Conservation (phyloP, 2,329 filamentous ascomycete species). For the Tolypocladium paradoxum region DNA sequence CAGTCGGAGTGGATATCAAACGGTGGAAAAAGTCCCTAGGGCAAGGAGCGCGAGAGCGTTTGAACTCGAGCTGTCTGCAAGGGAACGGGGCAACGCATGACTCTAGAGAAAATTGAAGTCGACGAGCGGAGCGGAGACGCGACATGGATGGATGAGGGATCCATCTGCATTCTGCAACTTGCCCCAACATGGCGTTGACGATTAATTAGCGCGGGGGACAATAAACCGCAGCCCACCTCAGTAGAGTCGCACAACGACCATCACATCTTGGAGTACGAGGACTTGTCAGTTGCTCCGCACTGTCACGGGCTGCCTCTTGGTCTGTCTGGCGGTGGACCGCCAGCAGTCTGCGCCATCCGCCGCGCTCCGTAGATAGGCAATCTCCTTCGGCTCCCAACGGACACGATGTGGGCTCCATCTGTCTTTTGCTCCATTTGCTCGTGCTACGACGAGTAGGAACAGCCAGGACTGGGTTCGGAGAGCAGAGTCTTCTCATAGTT, state of each 20-base stretch:
- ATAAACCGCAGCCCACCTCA: neutral
- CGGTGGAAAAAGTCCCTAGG: neutral
- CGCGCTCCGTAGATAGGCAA: neutral
- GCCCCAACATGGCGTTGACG: neutral
- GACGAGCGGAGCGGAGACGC: neutral
- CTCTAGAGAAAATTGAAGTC: neutral
- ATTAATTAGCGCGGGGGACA: neutral
- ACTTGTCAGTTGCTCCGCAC: neutral
- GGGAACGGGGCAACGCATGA: neutral
- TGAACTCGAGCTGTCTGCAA: neutral
- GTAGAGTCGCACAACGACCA: neutral
- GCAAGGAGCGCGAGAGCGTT: neutral
- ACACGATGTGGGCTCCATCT: neutral
- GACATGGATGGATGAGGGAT: neutral
- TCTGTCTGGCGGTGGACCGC: neutral
- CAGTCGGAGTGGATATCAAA: neutral
- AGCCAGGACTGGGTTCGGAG: neutral
- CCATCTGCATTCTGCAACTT: neutral
- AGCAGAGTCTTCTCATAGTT: neutral
- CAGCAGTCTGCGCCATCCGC: neutral
- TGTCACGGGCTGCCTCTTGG: neutral
- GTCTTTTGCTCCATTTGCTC: neutral
- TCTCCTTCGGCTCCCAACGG: neutral
- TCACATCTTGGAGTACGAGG: neutral
- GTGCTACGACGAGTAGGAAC: neutral